Percentiles rank a stretch among this genome's conserved stretches.
Conservation (phyloP, 352 stramenopile genomes). For the Globisporangium heterothallicum region DNA sequence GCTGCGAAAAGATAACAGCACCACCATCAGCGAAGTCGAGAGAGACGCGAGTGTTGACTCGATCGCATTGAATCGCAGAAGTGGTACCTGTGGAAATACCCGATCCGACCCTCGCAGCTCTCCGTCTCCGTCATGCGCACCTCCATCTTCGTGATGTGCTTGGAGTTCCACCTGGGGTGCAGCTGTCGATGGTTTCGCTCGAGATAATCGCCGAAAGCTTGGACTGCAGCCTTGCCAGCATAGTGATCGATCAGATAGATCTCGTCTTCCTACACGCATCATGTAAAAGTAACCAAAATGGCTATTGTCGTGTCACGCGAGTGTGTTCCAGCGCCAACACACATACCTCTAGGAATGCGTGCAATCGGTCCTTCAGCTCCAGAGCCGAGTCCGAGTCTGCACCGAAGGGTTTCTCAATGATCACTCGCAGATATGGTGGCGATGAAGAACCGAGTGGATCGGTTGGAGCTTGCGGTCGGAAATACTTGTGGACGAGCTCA, state of each 20-base stretch:
- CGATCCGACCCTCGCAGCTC: slow-evolving; percentile 47
- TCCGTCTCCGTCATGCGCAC: slow-evolving; percentile 72
- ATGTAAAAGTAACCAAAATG: too few relatives aligned
- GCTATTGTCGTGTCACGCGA: too few relatives aligned
- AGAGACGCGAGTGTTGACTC: background rate
- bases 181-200: slow-evolving; percentile 34
- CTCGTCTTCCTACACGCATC: slow-evolving; percentile 39
- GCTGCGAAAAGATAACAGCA: slow-evolving; percentile 16
- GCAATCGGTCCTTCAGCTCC: slow-evolving; percentile 33
- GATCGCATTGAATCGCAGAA: too few relatives aligned
- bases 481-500: slow-evolving; percentile 25
- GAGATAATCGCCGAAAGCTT: slow-evolving; percentile 47
- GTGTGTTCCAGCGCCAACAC: background rate
- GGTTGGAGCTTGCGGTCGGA: slow-evolving; percentile 16
- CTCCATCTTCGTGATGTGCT: slow-evolving; percentile 18
- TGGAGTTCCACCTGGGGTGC: slow-evolving; percentile 24
- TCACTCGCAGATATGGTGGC: slow-evolving; percentile 49
- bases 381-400: slow-evolving; percentile 44
- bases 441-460: background rate
- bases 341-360: slow-evolving; percentile 29
- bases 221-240: slow-evolving; percentile 68
- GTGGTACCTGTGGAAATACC: slow-evolving; percentile 64
- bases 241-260: slow-evolving; percentile 87
- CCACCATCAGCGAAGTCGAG: too few relatives aligned
- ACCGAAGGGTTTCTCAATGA: slow-evolving; percentile 83